Evolutionary conservation across 164 flowering plant species (phyloP), one percentile per base, ranked within the genome.

Genomic region (Stephania cephalantha): DNA sequence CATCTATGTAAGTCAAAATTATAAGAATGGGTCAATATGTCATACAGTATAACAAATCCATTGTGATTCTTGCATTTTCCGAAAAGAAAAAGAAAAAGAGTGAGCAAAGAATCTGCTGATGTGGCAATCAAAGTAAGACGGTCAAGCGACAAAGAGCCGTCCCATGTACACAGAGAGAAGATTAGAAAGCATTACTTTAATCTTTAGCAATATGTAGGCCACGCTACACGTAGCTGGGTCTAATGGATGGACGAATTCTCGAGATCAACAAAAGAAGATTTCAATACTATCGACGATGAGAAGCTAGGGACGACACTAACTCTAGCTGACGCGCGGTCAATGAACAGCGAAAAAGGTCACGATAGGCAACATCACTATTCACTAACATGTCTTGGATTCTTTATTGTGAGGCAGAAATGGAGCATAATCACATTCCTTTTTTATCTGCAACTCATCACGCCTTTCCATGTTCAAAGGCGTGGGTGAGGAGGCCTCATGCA

Each of bases 61-160:
- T 25, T 25, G 25, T 25, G 25, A 25, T 25, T 25, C 25, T 25
- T 25, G 25, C 25, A 25, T 25, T 25, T 25, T 25, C 25, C 25
- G 25, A 25, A 0, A 25, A 25, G 25, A 25, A 25, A 25, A 25
- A 25, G 25, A 25, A 25, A 25, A 25, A 66, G 45, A 30, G 35
- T 35, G 69, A 61, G 66, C 7, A 61, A 61, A 70, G 53, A 69
- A 69, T 29, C 9, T 69, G 52, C 29, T n/a, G 71, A 69, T 30
- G 71, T 69, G 71, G 71, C 48, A 25, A 25, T 42, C 50, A 20
- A 45, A 69, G 10, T 0, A 11, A 45, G 71, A 69, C 71, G n/a
- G 71, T 69, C 71, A 45, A 69, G 71, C 71, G 50, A 68, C 70
- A 25, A 5, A 13, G 4, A 69, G 50, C 12, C 71, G 71, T 69